A percentile compares a stretch with the other conserved stretches of the same genome.
Conservation (phyloP, 1,284 basidiomycete genomes). For the Cystobasidium sp. region DNA sequence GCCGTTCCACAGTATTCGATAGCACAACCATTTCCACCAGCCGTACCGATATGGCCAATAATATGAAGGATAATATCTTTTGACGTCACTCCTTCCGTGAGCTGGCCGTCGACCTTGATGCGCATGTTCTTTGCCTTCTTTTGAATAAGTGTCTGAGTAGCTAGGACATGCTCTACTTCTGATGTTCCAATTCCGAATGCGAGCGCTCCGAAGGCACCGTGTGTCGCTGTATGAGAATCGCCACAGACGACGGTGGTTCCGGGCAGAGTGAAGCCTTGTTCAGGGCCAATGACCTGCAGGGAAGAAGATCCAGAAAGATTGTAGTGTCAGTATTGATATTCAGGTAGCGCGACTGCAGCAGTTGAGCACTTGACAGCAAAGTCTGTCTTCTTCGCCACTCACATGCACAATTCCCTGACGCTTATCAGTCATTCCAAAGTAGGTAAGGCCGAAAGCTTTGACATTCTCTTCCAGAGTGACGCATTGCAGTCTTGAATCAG, state of each 20-base stretch:
- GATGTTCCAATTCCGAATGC: conserved; percentile 97
- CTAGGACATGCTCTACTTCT: conserved; percentile 95
- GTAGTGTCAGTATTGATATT: neutral
- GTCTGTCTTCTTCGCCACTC: conserved; percentile 1
- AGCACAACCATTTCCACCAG: conserved; percentile 88
- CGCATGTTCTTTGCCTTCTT: conserved; percentile 96
- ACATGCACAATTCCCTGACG: conserved; percentile 81
- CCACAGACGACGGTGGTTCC: conserved; percentile 96
- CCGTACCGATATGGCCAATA: conserved; percentile 91
- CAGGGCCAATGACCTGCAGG: conserved; percentile 77
- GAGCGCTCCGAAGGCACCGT: conserved; percentile 93
- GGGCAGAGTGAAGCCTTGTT: conserved; percentile 91
- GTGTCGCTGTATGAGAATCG: conserved; percentile 86
- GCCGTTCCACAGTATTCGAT: conserved; percentile 93
- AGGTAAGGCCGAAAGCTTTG: conserved; percentile 91
- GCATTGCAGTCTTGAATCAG: conserved; percentile 90
- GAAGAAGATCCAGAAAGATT: neutral
- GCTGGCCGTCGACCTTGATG: conserved; percentile 83
- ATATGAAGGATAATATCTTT: conserved; percentile 96
- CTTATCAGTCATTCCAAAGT: conserved; percentile 69
- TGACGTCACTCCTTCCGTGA: conserved; percentile 84
- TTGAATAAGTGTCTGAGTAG: conserved; percentile 90
- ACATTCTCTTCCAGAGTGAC: conserved; percentile 90
- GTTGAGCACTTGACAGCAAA: neutral
- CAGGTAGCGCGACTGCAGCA: neutral